Percentiles rank a stretch among this genome's conserved stretches.
Conservation (phyloP, 1,284 basidiomycete species). For the Apiotrichum brassicae region DNA sequence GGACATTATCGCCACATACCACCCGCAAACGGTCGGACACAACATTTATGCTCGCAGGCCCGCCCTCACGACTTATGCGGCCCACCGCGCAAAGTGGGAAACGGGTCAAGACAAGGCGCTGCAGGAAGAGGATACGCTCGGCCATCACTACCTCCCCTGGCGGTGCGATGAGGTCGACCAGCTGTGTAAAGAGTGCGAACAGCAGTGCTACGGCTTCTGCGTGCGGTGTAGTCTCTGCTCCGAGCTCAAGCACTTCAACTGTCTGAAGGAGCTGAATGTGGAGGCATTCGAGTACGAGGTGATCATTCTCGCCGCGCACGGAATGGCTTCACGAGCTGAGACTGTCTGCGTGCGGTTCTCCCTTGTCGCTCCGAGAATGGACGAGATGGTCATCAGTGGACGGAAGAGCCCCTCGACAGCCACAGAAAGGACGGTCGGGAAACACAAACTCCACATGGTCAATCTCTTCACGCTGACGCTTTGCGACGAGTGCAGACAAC, state of each 20-base stretch:
- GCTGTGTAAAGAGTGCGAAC: constrained; percentile 21
- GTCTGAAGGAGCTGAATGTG: constrained; percentile 18
- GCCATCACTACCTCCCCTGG: constrained; percentile 37
- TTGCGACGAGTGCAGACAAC: constrained; percentile 60
- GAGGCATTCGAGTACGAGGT: constrained; percentile 28
- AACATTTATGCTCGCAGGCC: constrained; percentile 41
- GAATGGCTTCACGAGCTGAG: neutral
- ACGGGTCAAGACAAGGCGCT: constrained; percentile 30
- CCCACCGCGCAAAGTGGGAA: constrained; percentile 30
- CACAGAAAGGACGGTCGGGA: constrained; percentile 19
- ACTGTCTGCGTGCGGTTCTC: constrained; percentile 25
- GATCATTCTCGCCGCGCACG: constrained; percentile 2
- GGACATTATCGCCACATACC: constrained; percentile 56
- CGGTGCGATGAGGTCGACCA: constrained; percentile 5
- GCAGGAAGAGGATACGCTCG: constrained; percentile 27
- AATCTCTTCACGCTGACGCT: constrained; percentile 66
- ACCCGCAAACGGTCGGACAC: constrained; percentile 64
- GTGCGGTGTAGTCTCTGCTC: constrained; percentile 32
- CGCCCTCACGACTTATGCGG: constrained; percentile 25
- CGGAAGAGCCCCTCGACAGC: constrained; percentile 10
- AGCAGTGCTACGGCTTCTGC: constrained; percentile 28
- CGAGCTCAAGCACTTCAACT: constrained; percentile 29
- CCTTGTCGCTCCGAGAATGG: constrained; percentile 19
- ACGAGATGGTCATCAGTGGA: constrained; percentile 24
- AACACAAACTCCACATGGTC: constrained; percentile 44